Conservation (phyloP, 257 asterid genomes). For the Nicotiana knightiana region DNA sequence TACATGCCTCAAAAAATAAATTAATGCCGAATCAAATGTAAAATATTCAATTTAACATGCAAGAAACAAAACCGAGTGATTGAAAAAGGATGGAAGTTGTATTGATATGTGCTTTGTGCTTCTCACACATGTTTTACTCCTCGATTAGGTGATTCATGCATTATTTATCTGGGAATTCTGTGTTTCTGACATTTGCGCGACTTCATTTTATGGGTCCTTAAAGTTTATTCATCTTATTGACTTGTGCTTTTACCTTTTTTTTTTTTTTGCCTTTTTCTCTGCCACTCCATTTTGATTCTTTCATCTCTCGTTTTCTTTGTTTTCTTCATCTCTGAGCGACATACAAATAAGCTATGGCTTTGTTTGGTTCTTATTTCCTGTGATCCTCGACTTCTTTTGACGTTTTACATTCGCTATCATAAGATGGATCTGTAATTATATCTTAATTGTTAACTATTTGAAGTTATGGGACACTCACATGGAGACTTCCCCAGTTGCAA, state of each 20-base stretch:
- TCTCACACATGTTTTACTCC: not conserved
- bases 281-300: not conserved
- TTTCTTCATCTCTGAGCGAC: not conserved
- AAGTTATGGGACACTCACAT: conserved; percentile 96
- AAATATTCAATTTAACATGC: not conserved
- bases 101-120: not conserved
- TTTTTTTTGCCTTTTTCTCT: not conserved
- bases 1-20: not conserved
- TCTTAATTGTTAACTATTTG: conserved; percentile 13
- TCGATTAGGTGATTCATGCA: not conserved
- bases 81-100: not conserved
- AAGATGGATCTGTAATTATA: not conserved
- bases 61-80: not conserved
- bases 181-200: not conserved
- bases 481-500: conserved; percentile 95
- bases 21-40: not conserved
- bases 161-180: not conserved
- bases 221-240: not conserved
- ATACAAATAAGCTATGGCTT: not conserved
- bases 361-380: not conserved
- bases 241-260: not conserved
- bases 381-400: not conserved
- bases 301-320: not conserved
- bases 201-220: not conserved
- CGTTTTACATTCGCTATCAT: not conserved